Base-by-base conservation (phyloP, 108 stramenopile genomes). In the Cyclotella sp. region DNA sequence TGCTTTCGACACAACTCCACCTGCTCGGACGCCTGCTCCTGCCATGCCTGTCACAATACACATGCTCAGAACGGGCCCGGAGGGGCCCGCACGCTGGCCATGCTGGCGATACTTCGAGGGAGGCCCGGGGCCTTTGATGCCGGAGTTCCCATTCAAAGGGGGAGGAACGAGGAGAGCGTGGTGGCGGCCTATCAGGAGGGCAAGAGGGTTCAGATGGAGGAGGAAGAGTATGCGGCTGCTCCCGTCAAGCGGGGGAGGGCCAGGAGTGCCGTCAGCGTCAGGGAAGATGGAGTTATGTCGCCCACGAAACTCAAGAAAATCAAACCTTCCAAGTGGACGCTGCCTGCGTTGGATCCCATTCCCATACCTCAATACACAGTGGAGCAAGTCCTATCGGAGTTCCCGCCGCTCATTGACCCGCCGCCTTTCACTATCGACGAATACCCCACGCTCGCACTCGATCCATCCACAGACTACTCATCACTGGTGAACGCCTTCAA, bases 1-100 rank as follows among this genome's bases (percentile, higher is more conserved):
- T 94, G 91, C 77, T 92, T 92, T 72, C 85, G 89, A 40, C 72
- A 71, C 44, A 76, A 82, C 59, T 68, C 47, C 34, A 53, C 62
- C 49, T 94, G 93, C 76, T 61, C 64, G 59, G 24, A 29, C 44
- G n/a, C 41, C 58, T 82, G 81, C 81, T 24, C 22, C 0, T 82
- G 81, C 42, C n/a, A 62, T 15, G 45, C 70, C 7, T 82, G 81
- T 51, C 18, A 47, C 15, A 82, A 82, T 51, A 72, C 62, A 22
- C 7, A 51, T 7, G 62, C 21, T 0, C 57, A 81, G 10, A 72
- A 61, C 49, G 70, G 63, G 8, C 65, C 65, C 34, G 63, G 19
- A 24, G 76, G 76, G 3, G 21, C 61, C 15, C 64, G 70, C 26
- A 82, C 75, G 19, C 60, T 63, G 30, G 75, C 70, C 40, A 49